Evolutionary conservation across 2,329 filamentous ascomycete genomes (phyloP).

Genomic region (Arachnomyces sp.): DNA sequence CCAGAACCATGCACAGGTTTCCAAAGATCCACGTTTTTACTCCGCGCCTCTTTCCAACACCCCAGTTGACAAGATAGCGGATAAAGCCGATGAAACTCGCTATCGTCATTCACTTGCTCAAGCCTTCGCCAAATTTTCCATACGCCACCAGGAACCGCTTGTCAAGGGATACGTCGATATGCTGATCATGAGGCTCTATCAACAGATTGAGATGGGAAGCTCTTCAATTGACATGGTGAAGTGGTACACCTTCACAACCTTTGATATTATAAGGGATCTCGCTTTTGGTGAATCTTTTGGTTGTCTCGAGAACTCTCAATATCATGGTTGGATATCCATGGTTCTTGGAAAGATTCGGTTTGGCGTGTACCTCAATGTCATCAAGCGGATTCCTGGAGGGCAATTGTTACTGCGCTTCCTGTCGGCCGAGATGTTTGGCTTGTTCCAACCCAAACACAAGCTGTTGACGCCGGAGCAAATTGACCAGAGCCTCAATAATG

Average conservation of each 20-base stretch:
- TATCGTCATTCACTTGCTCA: conserved; percentile 15
- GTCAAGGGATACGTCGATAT: conserved; percentile 21
- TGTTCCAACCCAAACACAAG: background rate
- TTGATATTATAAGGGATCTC: conserved; percentile 33
- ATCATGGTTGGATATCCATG: conserved; percentile 34
- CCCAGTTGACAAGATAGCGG: background rate
- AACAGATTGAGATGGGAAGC: conserved; percentile 2
- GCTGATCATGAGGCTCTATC: conserved; percentile 15
- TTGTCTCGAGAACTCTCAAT: conserved; percentile 27
- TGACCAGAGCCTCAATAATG: background rate
- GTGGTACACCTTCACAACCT: conserved; percentile 30
- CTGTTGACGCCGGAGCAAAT: background rate
- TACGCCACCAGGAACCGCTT: conserved; percentile 22
- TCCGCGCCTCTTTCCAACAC: background rate
- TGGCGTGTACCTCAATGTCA: conserved; percentile 8
- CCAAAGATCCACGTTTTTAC: conserved; percentile 1
- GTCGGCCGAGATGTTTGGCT: background rate
- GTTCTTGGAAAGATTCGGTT: conserved; percentile 22
- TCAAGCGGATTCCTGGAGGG: background rate
- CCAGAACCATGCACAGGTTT: conserved; percentile 5
- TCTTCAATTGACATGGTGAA: conserved; percentile 18
- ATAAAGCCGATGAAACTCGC: background rate
- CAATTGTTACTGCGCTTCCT: background rate
- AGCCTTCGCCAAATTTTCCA: conserved; percentile 23
- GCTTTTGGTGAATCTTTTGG: conserved; percentile 33